Base-by-base conservation (phyloP, 2,329 filamentous ascomycete genomes). In the Fusarium praegraminearum region DNA sequence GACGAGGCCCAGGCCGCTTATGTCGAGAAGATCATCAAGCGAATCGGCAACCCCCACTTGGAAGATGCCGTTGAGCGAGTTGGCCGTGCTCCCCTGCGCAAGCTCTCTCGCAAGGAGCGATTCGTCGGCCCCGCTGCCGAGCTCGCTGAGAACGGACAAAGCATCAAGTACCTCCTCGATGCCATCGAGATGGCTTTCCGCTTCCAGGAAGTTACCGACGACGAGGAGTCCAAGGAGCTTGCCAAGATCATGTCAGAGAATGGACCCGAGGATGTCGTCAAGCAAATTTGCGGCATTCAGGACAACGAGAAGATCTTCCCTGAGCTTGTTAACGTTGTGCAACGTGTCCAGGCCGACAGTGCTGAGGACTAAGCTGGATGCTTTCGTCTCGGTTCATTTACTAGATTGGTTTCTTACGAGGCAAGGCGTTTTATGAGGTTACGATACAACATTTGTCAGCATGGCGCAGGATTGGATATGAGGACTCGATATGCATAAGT, bases 61-160 rank as follows among this genome's bases (percentile, higher is more conserved):
- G 93, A 97, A 82, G 95, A 99, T 80, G 91, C 91, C 15, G 94
- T 98, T 36, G 93, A 97, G 84, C 94, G 96, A 80, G 96, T 99
- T 70, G 96, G 95, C 58, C 94, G 96, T 78, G 95, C 94, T 20
- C 96, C 96, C 20, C 85, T 99, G 65, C 92, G 96, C 79, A 99
- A 99, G 86, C 87, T 99, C 35, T 91, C 91, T 71, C 92, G 94
- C 80, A 96, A 97, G 84, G 96, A 99, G 84, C 94, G 96, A 45
- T 97, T 99, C 84, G 90, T 99, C 74, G 94, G 92, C 46, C 96
- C 96, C 7, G 95, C 96, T 46, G 89, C 93, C 12, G 92, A 97
- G 82, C 88, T 99, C 20, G 94, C 94, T 46, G 93, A 97, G 85
- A 85, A 87, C 64, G 93, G 89, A 62, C 85, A 93, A 81, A 87